Base-by-base conservation (phyloP, 2,329 filamentous ascomycete genomes). In the Ceratocystis variospora region DNA sequence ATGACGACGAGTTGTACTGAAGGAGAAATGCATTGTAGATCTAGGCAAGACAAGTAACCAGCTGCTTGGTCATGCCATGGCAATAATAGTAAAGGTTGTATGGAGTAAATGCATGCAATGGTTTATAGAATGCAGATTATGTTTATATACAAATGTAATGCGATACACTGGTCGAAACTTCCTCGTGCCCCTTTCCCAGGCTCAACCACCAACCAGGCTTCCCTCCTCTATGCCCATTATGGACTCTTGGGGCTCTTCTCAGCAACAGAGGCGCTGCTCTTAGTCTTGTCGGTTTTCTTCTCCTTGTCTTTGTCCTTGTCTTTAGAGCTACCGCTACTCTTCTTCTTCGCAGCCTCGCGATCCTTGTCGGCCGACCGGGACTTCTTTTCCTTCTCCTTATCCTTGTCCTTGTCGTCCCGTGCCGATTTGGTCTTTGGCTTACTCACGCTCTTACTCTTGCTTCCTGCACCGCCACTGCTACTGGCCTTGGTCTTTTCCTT, bases 1-100 rank as follows among this genome's bases (percentile, higher is more conserved):
- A 81, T 68, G 82, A 85, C 63, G 82, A 84, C 61, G 81, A 77
- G 8, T 70, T 85, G 72, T 85, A 85, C 65, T 84, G 75, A 31
- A 31, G 3, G 48, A 12, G 48, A 19, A 53, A 53, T 53, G 6
- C 48, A 53, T 8, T 41, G 37, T 41, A 41, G 12, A 41, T 41
- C 37, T 41, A 22, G 7, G 7, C 17, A 25, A 22, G 37, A 17
- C 10, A 46, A 3, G 10, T 7, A 31, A 61, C 10, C 3, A 31
- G 33, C 10, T 28, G 28, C n/a, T 45, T 22, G 17, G 7, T 25
- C 33, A 15, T 22, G 25, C 3, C 22, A 62, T 8, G 1, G n/a
- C 28, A 4, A 62, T 25, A 62, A 41, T 22, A 62, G 31, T 25
- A 45, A 46, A 53, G 48, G 22, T 19, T n/a, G 22, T 8, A 53